Percentiles rank a stretch among this genome's conserved stretches.
phyloP scores from a whole-genome alignment of 208 protist genomes.

The Phytomonas serpens region DNA sequence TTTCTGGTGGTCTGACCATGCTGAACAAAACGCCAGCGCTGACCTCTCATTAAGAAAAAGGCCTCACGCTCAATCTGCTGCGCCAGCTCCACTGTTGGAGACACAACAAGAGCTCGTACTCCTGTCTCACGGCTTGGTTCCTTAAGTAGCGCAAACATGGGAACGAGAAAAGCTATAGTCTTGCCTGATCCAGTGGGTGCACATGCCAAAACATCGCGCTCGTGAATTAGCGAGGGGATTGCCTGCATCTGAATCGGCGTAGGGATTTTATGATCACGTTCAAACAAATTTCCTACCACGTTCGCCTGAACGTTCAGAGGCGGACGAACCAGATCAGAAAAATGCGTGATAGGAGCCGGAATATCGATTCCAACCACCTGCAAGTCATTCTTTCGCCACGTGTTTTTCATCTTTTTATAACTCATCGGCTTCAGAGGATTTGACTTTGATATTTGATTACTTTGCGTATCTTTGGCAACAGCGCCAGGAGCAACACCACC shows the following conservation, averaged over 20 bases:
- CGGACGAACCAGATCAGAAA: conserved; percentile 73
- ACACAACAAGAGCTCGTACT: conserved; percentile 92
- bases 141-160: conserved; percentile 88
- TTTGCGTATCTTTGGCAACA: background rate
- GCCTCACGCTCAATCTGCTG: conserved; percentile 93
- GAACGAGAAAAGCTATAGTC: conserved; percentile 92
- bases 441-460: conserved; percentile 4
- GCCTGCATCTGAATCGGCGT: conserved; percentile 97
- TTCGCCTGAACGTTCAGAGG: conserved; percentile 65
- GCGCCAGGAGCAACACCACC: conserved; percentile 5
- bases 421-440: conserved; percentile 66
- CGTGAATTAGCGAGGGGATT: conserved; percentile 89
- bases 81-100: conserved; percentile 95
- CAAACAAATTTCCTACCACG: conserved; percentile 78
- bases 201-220: conserved; percentile 84
- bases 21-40: conserved; percentile 84
- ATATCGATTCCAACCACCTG: conserved; percentile 69
- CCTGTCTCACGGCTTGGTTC: conserved; percentile 45
- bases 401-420: conserved; percentile 67
- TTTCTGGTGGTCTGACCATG: conserved; percentile 85
- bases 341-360: conserved; percentile 76
- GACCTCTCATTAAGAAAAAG: conserved; percentile 80
- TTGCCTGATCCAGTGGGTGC: conserved; percentile 94
- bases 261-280: conserved; percentile 79
- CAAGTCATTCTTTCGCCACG: conserved; percentile 76